These are phyloP conservation scores for Penicillium daleae DNA, from an alignment of 495 filamentous ascomycete genomes.

Conservation along the genomic window DNA sequence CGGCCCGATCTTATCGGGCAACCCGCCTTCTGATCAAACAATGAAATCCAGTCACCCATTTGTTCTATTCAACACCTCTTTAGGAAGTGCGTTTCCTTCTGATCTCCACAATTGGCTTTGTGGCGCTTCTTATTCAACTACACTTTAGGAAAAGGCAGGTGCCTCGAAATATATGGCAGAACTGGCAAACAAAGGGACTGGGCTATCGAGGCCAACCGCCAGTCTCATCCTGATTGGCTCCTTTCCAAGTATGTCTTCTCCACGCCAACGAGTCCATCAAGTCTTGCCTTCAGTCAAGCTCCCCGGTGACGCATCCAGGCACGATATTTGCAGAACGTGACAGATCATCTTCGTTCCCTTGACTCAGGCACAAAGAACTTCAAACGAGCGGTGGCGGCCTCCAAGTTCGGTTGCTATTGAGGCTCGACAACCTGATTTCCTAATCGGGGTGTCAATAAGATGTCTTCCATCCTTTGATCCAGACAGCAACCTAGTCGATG, in stretches of 20 bases:
- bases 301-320: neutral
- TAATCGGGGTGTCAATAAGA: constrained; percentile 1
- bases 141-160: constrained; percentile 8
- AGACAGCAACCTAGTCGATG: neutral
- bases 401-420: neutral
- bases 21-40: constrained; percentile 9
- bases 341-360: neutral
- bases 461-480: neutral
- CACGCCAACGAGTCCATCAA: neutral
- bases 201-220: neutral
- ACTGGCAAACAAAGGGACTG: neutral
- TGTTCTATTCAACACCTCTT: constrained; percentile 24
- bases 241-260: neutral
- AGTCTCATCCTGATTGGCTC: neutral
- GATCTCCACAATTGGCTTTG: neutral
- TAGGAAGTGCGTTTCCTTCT: neutral
- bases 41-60: constrained; percentile 4
- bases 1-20: constrained; percentile 34
- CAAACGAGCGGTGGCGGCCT: neutral
- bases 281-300: neutral
- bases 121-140: constrained; percentile 21
- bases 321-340: neutral
- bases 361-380: constrained; percentile 7
- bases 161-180: neutral
- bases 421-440: neutral